Evolutionary conservation across 345 rosid species (phyloP).

Genomic region (sweet orange (Citrus sinensis)): DVS_A1.0 CM039165.1:30856501-30857000

Average conservation of each 20-base stretch:
- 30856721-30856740: slow-evolving; percentile 40
- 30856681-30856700: slow-evolving; percentile 44
- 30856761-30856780: slow-evolving; percentile 71
- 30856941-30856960: slow-evolving; percentile 58
- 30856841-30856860: slow-evolving; percentile 47
- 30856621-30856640: slow-evolving; percentile 62
- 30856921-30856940: slow-evolving; percentile 23
- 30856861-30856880: slow-evolving; percentile 43
- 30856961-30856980: slow-evolving; percentile 51
- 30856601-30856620: slow-evolving; percentile 72
- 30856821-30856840: slow-evolving; percentile 64
- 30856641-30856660: slow-evolving; percentile 48
- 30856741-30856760: slow-evolving; percentile 33
- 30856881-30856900: slow-evolving; percentile 51
- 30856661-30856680: slow-evolving; percentile 71
- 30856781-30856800: slow-evolving; percentile 67
- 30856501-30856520: slow-evolving; percentile 55
- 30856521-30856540: slow-evolving; percentile 59
- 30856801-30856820: slow-evolving; percentile 64
- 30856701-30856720: slow-evolving; percentile 32
- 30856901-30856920: slow-evolving; percentile 14
- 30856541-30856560: slow-evolving; percentile 54
- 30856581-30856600: slow-evolving; percentile 42
- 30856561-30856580: slow-evolving; percentile 47
- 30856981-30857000: slow-evolving; percentile 35